These are phyloP conservation scores for Termitomyces sp. DNA, from an alignment of 768 basidiomycete genomes.

Conservation along the genomic window DNA sequence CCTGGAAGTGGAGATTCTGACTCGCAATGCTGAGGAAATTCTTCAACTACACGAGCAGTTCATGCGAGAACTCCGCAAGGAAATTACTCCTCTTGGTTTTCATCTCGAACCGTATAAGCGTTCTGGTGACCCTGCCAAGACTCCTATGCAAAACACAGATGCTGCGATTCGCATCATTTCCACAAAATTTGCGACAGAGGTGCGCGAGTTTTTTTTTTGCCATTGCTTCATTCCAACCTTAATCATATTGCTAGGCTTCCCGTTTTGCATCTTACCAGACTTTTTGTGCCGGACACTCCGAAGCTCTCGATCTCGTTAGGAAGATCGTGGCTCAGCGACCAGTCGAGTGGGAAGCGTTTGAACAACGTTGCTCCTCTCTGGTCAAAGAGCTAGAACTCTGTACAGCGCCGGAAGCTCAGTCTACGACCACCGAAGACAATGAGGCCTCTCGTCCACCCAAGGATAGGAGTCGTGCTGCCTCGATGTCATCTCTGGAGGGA, in stretches of 20 bases:
- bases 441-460: slow-evolving; percentile 10
- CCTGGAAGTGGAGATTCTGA: slow-evolving; percentile 50
- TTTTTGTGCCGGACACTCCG: slow-evolving; percentile 84
- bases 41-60: slow-evolving; percentile 66
- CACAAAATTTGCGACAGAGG: slow-evolving; percentile 54
- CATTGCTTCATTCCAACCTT: not conserved
- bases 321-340: slow-evolving; percentile 57
- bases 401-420: slow-evolving; percentile 8
- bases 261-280: slow-evolving; percentile 74
- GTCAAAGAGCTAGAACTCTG: slow-evolving; percentile 32
- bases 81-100: slow-evolving; percentile 48
- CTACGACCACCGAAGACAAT: slow-evolving; percentile 9
- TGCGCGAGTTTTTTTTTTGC: slow-evolving; percentile 22
- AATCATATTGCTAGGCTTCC: slow-evolving; percentile 44
- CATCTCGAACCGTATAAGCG: slow-evolving; percentile 23
- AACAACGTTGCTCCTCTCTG: slow-evolving; percentile 65
- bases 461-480: slow-evolving; percentile 38
- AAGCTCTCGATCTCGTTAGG: slow-evolving; percentile 72
- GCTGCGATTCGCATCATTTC: slow-evolving; percentile 45
- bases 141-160: slow-evolving; percentile 28
- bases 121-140: slow-evolving; percentile 10
- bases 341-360: slow-evolving; percentile 79
- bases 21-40: slow-evolving; percentile 64
- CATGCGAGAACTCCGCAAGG: slow-evolving; percentile 44
- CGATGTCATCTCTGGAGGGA: slow-evolving; percentile 47